These are phyloP conservation scores for peach (Prunus persica) DNA, from an alignment of 306 rosid genomes.

Conservation along the genomic window Prunus_persica_NCBIv2 NC_034012.1:4208001-4208500, in stretches of 20 bases:
- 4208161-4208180: constrained; percentile 22
- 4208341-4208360: not conserved
- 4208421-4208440: too few species aligned
- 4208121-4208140: not conserved
- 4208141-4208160: not conserved
- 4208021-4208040: not conserved
- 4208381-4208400: too few species aligned
- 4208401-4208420: too few species aligned
- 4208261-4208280: not conserved
- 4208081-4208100: constrained; percentile 33
- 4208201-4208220: not conserved
- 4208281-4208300: constrained; percentile 8
- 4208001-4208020: not conserved
- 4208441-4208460: too few species aligned
- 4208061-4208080: constrained; percentile 3
- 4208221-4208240: constrained; percentile 16
- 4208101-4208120: constrained; percentile 11
- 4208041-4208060: not conserved
- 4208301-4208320: not conserved
- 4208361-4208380: not conserved
- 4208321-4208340: constrained; percentile 13
- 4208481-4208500: too few species aligned
- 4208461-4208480: too few species aligned
- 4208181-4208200: constrained; percentile 21
- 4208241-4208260: constrained; percentile 1